Evolutionary conservation across 1,284 basidiomycete species (phyloP).

Genomic region (Ganoderma meredithae): DNA sequence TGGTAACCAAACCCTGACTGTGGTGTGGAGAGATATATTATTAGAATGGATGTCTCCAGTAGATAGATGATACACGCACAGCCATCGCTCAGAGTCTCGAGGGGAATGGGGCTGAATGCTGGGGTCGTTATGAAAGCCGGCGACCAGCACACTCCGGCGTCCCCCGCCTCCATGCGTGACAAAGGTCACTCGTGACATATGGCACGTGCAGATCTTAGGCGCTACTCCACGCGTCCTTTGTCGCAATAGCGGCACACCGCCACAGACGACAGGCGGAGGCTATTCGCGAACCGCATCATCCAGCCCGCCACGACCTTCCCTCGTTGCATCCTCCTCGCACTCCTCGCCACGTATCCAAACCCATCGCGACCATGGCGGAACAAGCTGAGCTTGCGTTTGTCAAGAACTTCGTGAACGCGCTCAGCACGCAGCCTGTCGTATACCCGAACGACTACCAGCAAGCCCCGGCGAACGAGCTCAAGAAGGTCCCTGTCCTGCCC

Average conservation of each 20-base stretch:
- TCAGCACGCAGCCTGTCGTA: conserved; percentile 73
- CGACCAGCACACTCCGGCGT: conserved; percentile 15
- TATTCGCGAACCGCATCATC: conserved; percentile 6
- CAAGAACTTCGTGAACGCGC: conserved; percentile 72
- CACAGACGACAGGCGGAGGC: conserved; percentile 4
- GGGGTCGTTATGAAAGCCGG: conserved; percentile 12
- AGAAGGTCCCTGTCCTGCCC: conserved; percentile 75
- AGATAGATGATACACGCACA: conserved; percentile 37
- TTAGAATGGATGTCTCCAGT: too few species aligned
- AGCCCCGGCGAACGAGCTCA: conserved; percentile 73
- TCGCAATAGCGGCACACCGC: conserved; percentile 1
- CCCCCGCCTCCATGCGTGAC: conserved; percentile 11
- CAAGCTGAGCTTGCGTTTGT: conserved; percentile 76
- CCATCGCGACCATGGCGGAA: conserved; percentile 57
- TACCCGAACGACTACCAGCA: conserved; percentile 83
- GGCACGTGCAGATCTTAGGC: conserved; percentile 7
- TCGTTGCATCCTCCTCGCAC: neutral
- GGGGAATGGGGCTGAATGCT: conserved; percentile 13
- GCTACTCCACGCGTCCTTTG: neutral
- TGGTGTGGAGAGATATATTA: neutral
- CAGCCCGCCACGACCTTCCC: neutral
- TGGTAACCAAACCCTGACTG: conserved; percentile 70
- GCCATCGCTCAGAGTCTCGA: conserved; percentile 42
- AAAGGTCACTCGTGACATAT: conserved; percentile 7
- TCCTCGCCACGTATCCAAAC: conserved; percentile 3